Conservation (phyloP, 2,329 filamentous ascomycete genomes). For the Penicillium vulpinum region DNA sequence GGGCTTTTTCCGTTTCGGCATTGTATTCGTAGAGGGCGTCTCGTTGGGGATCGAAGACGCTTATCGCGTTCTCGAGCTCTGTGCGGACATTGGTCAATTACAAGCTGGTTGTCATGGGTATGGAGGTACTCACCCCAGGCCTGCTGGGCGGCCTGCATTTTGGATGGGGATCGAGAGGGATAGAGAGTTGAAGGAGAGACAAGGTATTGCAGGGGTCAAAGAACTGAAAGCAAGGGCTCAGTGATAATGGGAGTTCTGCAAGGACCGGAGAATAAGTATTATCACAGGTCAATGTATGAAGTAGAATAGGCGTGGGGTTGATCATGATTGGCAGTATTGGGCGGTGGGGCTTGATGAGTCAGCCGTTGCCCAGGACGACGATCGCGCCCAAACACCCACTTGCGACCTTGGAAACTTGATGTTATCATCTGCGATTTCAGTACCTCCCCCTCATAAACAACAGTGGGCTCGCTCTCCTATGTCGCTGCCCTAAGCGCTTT, state of each 20-base stretch:
- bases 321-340: slow-evolving; percentile 29
- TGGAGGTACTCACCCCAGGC: slow-evolving; percentile 56
- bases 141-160: slow-evolving; percentile 59
- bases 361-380: slow-evolving; percentile 38
- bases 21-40: slow-evolving; percentile 92
- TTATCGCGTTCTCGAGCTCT: slow-evolving; percentile 87
- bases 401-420: slow-evolving; percentile 18
- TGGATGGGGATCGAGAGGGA: slow-evolving; percentile 9
- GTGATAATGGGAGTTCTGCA: slow-evolving; percentile 10
- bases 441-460: slow-evolving; percentile 27
- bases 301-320: slow-evolving; percentile 24
- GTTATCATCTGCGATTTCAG: slow-evolving; percentile 25
- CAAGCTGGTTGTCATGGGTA: background rate
- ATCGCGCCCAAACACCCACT: slow-evolving; percentile 34
- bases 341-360: slow-evolving; percentile 33
- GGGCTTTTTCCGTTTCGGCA: slow-evolving; percentile 64
- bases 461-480: slow-evolving; percentile 12
- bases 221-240: background rate
- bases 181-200: background rate
- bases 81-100: slow-evolving; percentile 16
- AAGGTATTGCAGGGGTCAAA: slow-evolving; percentile 5
- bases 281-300: slow-evolving; percentile 5
- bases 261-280: slow-evolving; percentile 12
- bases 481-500: slow-evolving; percentile 21
- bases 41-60: slow-evolving; percentile 79